Evolutionary conservation across 352 stramenopile genomes (phyloP).

Genomic region (Phytophthora tubulina): DNA sequence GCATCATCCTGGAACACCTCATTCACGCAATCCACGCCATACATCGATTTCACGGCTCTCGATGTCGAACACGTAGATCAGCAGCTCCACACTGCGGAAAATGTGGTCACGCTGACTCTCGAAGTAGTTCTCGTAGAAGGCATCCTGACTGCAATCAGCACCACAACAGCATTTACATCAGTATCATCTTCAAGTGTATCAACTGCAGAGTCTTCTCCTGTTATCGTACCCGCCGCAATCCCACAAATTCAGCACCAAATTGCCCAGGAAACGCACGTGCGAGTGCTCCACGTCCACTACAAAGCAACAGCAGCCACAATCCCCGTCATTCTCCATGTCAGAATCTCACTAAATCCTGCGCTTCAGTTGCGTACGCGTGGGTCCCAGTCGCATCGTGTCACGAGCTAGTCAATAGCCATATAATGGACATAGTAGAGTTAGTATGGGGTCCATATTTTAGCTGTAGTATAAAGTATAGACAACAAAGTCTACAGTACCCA

Average conservation of each 20-base stretch:
- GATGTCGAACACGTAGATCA: conserved; percentile 99
- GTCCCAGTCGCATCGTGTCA: conserved; percentile 97
- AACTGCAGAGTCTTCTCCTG: conserved; percentile 2
- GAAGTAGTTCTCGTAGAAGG: conserved; percentile 99
- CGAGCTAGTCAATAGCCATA: conserved; percentile 64
- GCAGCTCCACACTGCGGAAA: conserved; percentile 98
- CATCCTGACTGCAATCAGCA: conserved; percentile 91
- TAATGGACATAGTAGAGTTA: background rate
- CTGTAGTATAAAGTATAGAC: background rate
- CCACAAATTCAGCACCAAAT: conserved; percentile 99
- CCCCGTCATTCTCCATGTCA: conserved; percentile 7
- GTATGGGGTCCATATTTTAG: background rate
- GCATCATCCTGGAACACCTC: background rate
- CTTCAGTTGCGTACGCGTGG: conserved; percentile 80
- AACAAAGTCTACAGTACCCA: conserved; percentile 61
- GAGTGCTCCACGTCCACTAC: conserved; percentile 93
- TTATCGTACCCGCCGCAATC: conserved; percentile 96
- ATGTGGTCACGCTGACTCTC: conserved; percentile 99
- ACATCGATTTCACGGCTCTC: conserved; percentile 90
- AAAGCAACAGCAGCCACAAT: conserved; percentile 20
- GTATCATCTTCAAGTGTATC: background rate
- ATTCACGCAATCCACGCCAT: conserved; percentile 17
- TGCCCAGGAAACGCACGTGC: conserved; percentile 96
- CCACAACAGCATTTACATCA: conserved; percentile 16
- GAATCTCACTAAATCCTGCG: background rate